phyloP scores from a whole-genome alignment of 2,329 filamentous ascomycete species.

The Hypomyces rosellus region DNA sequence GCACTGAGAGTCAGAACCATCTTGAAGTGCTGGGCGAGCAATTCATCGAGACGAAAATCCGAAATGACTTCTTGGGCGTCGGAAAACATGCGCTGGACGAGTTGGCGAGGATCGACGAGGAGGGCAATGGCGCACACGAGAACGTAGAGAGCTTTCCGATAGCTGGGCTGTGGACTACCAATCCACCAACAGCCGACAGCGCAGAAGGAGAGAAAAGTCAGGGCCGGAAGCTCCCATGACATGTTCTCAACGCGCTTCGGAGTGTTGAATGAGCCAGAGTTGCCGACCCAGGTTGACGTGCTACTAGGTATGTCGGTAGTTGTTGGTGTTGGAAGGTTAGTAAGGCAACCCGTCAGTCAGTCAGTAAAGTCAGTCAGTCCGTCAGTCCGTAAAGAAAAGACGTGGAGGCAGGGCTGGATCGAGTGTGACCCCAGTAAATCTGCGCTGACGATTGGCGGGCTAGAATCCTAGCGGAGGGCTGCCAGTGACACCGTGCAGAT shows the following conservation, averaged over 20 bases:
- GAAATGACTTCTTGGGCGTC: constrained; percentile 28
- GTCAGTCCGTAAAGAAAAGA: constrained; percentile 13
- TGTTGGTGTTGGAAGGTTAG: constrained; percentile 18
- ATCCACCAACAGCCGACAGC: constrained; percentile 33
- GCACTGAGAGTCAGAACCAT: constrained; percentile 51
- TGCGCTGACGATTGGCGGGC: constrained; percentile 20
- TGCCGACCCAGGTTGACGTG: constrained; percentile 7
- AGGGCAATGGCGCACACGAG: constrained; percentile 27
- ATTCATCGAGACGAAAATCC: constrained; percentile 39
- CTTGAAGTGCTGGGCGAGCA: constrained; percentile 44
- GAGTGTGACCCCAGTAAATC: constrained; percentile 20
- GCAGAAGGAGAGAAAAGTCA: constrained; percentile 34
- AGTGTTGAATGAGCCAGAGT: constrained; percentile 13
- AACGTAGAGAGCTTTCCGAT: constrained; percentile 26
- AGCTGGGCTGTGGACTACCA: constrained; percentile 26
- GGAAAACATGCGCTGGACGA: constrained; percentile 24
- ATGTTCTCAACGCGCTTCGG: constrained; percentile 32
- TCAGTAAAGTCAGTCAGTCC: too few relatives aligned
- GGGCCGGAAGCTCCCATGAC: constrained; percentile 37
- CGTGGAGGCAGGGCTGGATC: constrained; percentile 14
- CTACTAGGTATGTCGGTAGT: constrained; percentile 19
- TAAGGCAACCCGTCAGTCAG: too few relatives aligned
- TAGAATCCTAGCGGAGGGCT: neutral
- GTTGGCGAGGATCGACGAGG: constrained; percentile 26
- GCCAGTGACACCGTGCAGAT: neutral